phyloP scores from a whole-genome alignment of 306 rosid species.

The Medicago ruthenica region DNA sequence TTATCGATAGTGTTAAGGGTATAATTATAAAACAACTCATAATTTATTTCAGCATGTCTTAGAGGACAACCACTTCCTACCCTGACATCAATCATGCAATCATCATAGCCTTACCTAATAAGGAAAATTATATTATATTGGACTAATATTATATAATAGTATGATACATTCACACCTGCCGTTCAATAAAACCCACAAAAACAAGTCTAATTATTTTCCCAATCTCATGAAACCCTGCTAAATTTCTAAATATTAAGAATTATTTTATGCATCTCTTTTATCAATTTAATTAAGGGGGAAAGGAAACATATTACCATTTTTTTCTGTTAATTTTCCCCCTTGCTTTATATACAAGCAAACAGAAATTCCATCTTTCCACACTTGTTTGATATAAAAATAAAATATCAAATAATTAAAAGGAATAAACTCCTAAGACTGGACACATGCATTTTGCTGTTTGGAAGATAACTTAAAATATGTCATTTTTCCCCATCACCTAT shows the following conservation, averaged over 20 bases:
- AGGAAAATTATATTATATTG: background rate
- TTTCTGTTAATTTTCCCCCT: background rate
- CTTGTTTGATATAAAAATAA: background rate
- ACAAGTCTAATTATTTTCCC: background rate
- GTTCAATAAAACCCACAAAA: slow-evolving; percentile 28
- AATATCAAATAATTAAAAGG: background rate
- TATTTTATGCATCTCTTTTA: background rate
- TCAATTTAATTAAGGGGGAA: background rate
- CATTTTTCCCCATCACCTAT: background rate
- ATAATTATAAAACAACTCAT: slow-evolving; percentile 29
- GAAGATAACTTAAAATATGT: background rate
- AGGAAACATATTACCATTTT: background rate
- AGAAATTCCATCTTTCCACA: background rate
- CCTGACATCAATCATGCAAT: slow-evolving; percentile 53
- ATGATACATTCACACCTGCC: slow-evolving; percentile 8
- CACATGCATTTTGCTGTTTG: background rate
- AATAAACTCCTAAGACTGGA: background rate
- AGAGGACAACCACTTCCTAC: slow-evolving; percentile 31
- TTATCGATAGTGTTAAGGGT: background rate
- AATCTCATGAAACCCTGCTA: background rate
- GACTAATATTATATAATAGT: background rate
- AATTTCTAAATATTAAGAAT: too few relatives aligned
- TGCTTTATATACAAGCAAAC: background rate
- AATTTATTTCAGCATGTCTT: slow-evolving; percentile 21
- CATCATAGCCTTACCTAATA: slow-evolving; percentile 40